These are phyloP conservation scores for Raffaelea arxii DNA, from an alignment of 2,329 filamentous ascomycete genomes.

Conservation along the genomic window DNA sequence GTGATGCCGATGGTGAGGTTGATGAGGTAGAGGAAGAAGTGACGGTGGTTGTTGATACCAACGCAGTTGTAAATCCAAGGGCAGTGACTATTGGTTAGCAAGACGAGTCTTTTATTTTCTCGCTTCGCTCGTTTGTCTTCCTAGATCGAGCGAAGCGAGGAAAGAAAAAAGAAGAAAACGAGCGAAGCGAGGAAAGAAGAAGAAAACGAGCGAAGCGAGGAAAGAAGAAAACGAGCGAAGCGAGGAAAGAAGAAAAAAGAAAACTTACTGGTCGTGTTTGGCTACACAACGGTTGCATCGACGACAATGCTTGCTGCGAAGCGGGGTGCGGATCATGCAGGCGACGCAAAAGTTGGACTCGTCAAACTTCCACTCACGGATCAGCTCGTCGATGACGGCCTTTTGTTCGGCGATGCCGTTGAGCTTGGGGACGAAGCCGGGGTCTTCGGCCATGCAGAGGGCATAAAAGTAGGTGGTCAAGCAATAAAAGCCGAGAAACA, in stretches of 20 bases:
- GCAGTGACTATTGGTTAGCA: conserved; percentile 59
- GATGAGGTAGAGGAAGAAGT: conserved; percentile 87
- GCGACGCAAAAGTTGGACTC: conserved; percentile 87
- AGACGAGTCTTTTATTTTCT: too few species aligned
- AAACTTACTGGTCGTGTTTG: conserved; percentile 89
- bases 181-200: too few species aligned
- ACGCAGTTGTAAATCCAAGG: conserved; percentile 98
- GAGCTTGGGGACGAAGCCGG: conserved; percentile 86
- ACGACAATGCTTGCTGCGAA: conserved; percentile 93
- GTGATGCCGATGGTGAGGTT: conserved; percentile 67
- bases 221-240: too few species aligned
- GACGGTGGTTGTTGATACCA: conserved; percentile 88
- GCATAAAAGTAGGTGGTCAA: conserved; percentile 80
- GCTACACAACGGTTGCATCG: conserved; percentile 87
- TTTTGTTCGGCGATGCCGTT: conserved; percentile 85
- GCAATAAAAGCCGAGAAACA: conserved; percentile 55
- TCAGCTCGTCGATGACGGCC: conserved; percentile 76
- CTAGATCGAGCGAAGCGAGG: too few species aligned
- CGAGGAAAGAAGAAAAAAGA: neutral
- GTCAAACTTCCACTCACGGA: conserved; percentile 81
- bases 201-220: too few species aligned
- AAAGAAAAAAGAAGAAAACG: too few species aligned
- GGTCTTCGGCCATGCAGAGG: conserved; percentile 77
- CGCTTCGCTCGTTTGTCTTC: too few species aligned
- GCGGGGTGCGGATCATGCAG: conserved; percentile 87